Evolutionary conservation across 2,329 filamentous ascomycete genomes (phyloP), one percentile per base, ranked within the genome.

Genomic region (Hirsutella minnesotensis): DNA sequence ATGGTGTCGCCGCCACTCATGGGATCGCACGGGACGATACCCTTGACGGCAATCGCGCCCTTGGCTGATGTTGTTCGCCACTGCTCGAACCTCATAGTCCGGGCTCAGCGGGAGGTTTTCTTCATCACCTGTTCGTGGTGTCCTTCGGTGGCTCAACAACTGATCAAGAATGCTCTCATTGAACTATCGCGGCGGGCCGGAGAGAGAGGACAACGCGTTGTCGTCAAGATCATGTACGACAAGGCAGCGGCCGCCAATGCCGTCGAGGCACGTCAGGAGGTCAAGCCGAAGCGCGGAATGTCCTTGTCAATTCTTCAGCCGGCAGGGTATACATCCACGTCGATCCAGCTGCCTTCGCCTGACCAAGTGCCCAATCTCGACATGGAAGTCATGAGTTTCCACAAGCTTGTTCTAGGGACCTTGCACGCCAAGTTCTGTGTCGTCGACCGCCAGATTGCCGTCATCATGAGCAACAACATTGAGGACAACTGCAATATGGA

Each of bases 401-500:
- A 89, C 53, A 69, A 72, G 12, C 73, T 83, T 1, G 60, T 83
- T 1, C 60, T 89, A 3, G 84, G 85, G 1, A 90, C 85, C 0
- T 82, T 88, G 34, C 85, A 89, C 53, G 69, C 78, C 47, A 90
- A 90, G 55, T 87, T 82, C 55, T 83, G 86, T 69, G 66, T 89
- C 1, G 76, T 89, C 1, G 85, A 90, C 57, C 71, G 84, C 7
- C 76, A 73, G 47, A 67, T 82, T n/a, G 84, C 75, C 0, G 65
- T 85, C 1, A 57, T 89, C 2, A 81, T 84, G 61, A 88, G 83
- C 63, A 87, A 87, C 57, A 90, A 89, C 53, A 83, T 89, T 40
- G 70, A 79, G 58, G 79, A 86, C 49, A 89, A 87, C 42, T 81
- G 85, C 51, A 90, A 90, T 49, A 46, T 88, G 43, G 85, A 90